Conservation (phyloP, 345 rosid genomes). For the Salix purpurea region DNA sequence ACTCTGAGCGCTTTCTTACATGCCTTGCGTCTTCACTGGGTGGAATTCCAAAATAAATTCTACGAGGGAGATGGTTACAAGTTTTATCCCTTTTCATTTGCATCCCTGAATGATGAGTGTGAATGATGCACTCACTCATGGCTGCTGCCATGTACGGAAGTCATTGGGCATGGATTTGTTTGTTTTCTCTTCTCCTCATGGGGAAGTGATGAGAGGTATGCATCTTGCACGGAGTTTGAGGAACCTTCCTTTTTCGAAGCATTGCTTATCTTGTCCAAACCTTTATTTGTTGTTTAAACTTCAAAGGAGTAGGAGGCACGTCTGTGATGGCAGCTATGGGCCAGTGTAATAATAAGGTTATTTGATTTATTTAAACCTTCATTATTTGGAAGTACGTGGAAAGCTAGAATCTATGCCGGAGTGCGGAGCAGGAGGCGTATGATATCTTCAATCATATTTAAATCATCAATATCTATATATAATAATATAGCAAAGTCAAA, state of each 20-base stretch:
- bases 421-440: neutral
- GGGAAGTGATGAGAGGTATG: conserved; percentile 15
- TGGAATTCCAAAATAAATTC: conserved; percentile 92
- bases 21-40: conserved; percentile 98
- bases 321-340: conserved; percentile 12
- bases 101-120: conserved; percentile 45
- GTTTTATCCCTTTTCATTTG: conserved; percentile 74
- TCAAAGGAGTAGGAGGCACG: conserved; percentile 24
- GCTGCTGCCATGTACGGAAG: neutral
- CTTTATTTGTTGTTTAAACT: conserved; percentile 14
- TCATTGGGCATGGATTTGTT: conserved; percentile 19
- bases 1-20: conserved; percentile 94
- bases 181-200: conserved; percentile 21
- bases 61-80: conserved; percentile 96
- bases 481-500: no score
- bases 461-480: no score
- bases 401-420: neutral
- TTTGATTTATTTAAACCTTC: conserved; percentile 27
- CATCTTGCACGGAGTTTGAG: conserved; percentile 1
- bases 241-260: conserved; percentile 7
- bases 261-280: conserved; percentile 24
- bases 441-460: no score
- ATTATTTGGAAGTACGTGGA: conserved; percentile 5
- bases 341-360: conserved; percentile 20
- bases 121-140: conserved; percentile 33